These are phyloP conservation scores for Eutrema yunnanense DNA, from an alignment of 345 rosid species.

Conservation along the genomic window DNA sequence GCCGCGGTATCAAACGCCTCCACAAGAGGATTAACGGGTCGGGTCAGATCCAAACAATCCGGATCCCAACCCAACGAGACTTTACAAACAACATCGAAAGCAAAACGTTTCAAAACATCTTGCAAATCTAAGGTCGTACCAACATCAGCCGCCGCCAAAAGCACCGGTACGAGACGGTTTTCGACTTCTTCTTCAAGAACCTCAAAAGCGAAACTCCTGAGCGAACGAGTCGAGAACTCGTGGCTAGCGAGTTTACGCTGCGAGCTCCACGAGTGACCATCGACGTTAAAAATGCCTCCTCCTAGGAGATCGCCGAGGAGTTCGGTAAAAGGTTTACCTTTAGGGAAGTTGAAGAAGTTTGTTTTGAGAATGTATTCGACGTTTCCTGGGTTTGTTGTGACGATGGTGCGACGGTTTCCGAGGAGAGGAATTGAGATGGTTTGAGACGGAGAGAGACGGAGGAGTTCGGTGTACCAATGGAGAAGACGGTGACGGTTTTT, in stretches of 20 bases:
- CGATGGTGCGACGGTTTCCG: constrained; percentile 35
- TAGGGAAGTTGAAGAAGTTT: constrained; percentile 62
- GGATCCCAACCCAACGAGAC: constrained; percentile 72
- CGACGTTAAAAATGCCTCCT: constrained; percentile 62
- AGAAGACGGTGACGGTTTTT: constrained; percentile 28
- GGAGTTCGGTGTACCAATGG: constrained; percentile 17
- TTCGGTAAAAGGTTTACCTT: constrained; percentile 53
- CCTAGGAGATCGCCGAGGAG: constrained; percentile 70
- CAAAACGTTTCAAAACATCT: constrained; percentile 56
- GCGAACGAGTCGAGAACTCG: constrained; percentile 50
- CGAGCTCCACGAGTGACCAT: constrained; percentile 61
- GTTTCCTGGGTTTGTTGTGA: constrained; percentile 53
- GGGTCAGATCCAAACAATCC: constrained; percentile 43
- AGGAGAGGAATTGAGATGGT: constrained; percentile 15
- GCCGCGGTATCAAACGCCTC: constrained; percentile 59
- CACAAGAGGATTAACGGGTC: constrained; percentile 52
- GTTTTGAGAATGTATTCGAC: constrained; percentile 59
- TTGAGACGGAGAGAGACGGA: constrained; percentile 10
- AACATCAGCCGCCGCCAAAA: constrained; percentile 19
- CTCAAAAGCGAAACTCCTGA: constrained; percentile 42
- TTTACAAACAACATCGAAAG: constrained; percentile 55
- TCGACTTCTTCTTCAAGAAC: constrained; percentile 38
- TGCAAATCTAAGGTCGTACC: constrained; percentile 38
- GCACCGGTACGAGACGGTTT: constrained; percentile 37
- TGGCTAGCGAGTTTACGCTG: constrained; percentile 61